These are phyloP conservation scores for Thymus mandschuricus DNA, from an alignment of 257 asterid species.

Conservation along the genomic window DNA sequence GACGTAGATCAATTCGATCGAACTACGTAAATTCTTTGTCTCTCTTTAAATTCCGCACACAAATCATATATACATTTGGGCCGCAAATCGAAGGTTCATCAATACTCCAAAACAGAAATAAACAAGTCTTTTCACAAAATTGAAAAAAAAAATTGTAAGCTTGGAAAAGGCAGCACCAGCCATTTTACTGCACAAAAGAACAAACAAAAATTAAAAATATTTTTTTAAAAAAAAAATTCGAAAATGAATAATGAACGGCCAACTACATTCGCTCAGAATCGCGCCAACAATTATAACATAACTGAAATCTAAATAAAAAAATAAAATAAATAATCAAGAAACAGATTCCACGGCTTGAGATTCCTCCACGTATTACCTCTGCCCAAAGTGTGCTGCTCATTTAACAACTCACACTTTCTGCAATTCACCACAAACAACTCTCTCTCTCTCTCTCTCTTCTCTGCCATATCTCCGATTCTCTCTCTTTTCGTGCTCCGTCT, in stretches of 20 bases:
- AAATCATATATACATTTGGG: too few species aligned
- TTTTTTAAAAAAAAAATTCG: neutral
- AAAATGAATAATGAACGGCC: conserved; percentile 33
- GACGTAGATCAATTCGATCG: too few species aligned
- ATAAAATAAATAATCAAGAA: neutral
- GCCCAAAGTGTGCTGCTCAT: conserved; percentile 14
- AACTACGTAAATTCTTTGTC: too few species aligned
- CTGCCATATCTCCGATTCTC: neutral
- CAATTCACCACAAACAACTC: conserved; percentile 21
- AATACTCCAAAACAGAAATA: neutral
- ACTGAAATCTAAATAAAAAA: neutral
- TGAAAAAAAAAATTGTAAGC: neutral
- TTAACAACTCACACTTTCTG: conserved; percentile 21
- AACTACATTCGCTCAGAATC: conserved; percentile 15
- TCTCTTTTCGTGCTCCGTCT: neutral
- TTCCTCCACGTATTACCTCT: conserved; percentile 56
- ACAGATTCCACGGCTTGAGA: conserved; percentile 33
- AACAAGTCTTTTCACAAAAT: neutral
- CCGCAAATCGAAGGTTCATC: too few species aligned
- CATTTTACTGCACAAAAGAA: neutral
- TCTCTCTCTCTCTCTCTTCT: neutral
- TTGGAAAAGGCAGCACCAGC: neutral
- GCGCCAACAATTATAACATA: conserved; percentile 35
- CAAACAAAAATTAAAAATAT: neutral
- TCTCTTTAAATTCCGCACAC: too few species aligned